These are phyloP conservation scores for Pleurotus salmoneostramineus DNA, from an alignment of 768 basidiomycete genomes.

Conservation along the genomic window DNA sequence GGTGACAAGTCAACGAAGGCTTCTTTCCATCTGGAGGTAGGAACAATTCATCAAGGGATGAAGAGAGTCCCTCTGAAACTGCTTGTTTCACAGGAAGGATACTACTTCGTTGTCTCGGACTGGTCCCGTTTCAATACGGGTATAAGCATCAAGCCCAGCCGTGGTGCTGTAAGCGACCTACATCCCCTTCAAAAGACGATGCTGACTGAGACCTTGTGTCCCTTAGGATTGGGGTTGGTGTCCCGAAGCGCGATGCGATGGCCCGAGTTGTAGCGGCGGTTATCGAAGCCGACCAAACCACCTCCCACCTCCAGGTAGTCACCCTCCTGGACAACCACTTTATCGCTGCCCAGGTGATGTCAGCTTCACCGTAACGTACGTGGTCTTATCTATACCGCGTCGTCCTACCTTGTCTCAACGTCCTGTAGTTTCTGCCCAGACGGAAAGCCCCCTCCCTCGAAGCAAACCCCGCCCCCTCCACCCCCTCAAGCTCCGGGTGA, in stretches of 20 bases:
- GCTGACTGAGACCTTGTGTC: too few species aligned
- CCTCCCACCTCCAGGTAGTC: neutral
- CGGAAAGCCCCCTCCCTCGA: neutral
- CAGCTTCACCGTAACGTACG: constrained; percentile 2
- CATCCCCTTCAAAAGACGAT: neutral
- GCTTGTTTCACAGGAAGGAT: constrained; percentile 1
- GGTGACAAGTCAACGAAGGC: constrained; percentile 6
- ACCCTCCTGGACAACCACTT: neutral
- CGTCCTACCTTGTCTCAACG: neutral
- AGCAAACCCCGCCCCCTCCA: neutral
- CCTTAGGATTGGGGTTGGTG: constrained; percentile 1
- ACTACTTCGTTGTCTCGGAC: constrained; percentile 6
- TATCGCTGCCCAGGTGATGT: constrained; percentile 6
- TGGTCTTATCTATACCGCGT: neutral
- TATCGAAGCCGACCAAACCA: constrained; percentile 1
- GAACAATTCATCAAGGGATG: neutral
- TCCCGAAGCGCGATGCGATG: neutral
- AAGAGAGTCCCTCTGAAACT: too few species aligned
- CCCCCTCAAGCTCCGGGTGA: neutral
- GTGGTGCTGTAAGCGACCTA: neutral
- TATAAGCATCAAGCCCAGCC: constrained; percentile 2
- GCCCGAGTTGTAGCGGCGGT: neutral
- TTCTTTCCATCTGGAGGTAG: constrained; percentile 6
- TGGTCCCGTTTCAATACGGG: constrained; percentile 7
- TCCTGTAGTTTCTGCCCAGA: constrained; percentile 1